phyloP scores from a whole-genome alignment of 116 monocot genomes.

The Zostera marina region DNA sequence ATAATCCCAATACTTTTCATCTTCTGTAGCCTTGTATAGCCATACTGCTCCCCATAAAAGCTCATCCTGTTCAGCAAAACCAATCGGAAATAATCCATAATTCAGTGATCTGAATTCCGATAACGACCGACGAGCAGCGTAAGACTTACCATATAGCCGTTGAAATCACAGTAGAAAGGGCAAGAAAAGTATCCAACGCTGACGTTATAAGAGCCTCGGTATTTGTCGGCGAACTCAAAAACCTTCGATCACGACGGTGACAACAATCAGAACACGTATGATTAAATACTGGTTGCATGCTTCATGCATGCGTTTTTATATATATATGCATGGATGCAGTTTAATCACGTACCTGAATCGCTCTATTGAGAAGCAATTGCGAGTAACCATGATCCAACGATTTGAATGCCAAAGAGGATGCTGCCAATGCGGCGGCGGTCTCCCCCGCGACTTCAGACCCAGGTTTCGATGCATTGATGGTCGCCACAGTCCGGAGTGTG shows the following conservation, averaged over 20 bases:
- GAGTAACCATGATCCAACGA: slow-evolving; percentile 17
- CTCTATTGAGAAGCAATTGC: slow-evolving; percentile 8
- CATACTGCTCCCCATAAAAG: slow-evolving; percentile 34
- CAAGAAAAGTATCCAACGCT: slow-evolving; percentile 16
- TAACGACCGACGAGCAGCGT: no score
- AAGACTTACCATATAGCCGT: slow-evolving; percentile 30
- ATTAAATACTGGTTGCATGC: neutral
- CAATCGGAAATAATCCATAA: no score
- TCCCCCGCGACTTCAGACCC: slow-evolving; percentile 47
- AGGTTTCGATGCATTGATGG: slow-evolving; percentile 11
- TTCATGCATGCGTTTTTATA: no score
- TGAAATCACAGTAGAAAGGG: slow-evolving; percentile 44
- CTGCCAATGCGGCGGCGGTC: slow-evolving; percentile 37
- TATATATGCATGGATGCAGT: no score
- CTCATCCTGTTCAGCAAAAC: no score
- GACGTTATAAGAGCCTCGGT: slow-evolving; percentile 30
- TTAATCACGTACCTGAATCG: slow-evolving; percentile 7
- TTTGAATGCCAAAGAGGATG: slow-evolving; percentile 25
- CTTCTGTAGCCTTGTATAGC: slow-evolving; percentile 23
- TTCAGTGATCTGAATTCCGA: no score
- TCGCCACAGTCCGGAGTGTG: slow-evolving; percentile 23
- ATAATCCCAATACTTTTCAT: slow-evolving; percentile 10
- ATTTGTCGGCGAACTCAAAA: slow-evolving; percentile 26
- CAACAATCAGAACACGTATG: neutral
- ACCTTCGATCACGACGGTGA: slow-evolving; percentile 10